A percentile compares a stretch with the other conserved stretches of the same genome.
These are phyloP conservation scores for Plasmodium malariae DNA, from an alignment of 169 alveolate species.

Conservation along the genomic window DNA sequence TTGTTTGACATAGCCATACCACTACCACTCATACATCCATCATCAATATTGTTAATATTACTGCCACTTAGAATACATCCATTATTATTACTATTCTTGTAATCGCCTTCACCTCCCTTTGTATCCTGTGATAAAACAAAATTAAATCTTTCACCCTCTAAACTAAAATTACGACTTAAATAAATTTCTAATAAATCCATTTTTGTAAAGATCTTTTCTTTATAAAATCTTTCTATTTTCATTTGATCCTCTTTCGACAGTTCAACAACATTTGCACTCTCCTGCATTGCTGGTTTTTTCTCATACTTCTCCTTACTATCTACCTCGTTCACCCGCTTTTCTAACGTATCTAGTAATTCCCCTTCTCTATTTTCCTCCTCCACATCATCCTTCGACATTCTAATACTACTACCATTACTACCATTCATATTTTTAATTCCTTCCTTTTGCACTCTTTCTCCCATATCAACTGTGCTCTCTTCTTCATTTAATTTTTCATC, in stretches of 20 bases:
- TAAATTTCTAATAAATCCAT: conserved; percentile 61
- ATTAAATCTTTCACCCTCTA: conserved; percentile 25
- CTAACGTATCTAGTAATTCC: conserved; percentile 10
- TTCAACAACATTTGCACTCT: background rate
- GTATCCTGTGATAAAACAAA: conserved; percentile 42
- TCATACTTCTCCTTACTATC: background rate
- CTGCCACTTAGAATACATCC: background rate
- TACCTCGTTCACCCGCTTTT: conserved; percentile 24
- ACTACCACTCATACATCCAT: background rate
- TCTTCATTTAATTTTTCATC: background rate
- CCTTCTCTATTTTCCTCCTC: background rate
- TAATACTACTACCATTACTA: background rate
- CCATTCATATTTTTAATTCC: background rate
- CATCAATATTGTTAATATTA: background rate
- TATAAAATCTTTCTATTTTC: conserved; percentile 24
- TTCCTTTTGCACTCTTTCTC: background rate
- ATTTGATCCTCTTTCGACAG: background rate
- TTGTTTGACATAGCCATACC: background rate
- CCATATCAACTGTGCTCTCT: background rate
- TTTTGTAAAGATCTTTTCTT: conserved; percentile 31
- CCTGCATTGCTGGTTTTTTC: background rate
- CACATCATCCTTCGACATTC: background rate
- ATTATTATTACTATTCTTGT: conserved; percentile 14
- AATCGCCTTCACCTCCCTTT: conserved; percentile 2
- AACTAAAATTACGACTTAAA: conserved; percentile 50